Base-by-base conservation (phyloP, 1,284 basidiomycete species). In the Hemileia vastatrix region DNA sequence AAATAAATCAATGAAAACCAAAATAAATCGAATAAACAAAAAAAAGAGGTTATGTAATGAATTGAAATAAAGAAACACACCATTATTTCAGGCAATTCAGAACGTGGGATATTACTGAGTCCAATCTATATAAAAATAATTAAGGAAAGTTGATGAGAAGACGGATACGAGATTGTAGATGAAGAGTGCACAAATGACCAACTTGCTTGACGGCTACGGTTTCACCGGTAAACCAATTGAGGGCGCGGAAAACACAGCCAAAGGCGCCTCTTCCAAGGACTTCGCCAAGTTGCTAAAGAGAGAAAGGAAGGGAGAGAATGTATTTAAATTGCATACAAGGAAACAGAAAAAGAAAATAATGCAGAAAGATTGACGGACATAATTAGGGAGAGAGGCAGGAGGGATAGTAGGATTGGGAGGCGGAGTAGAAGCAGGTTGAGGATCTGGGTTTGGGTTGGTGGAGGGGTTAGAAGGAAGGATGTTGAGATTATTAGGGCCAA, bases 141-240 rank as follows among this genome's bases (percentile, higher is more conserved):
- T 19, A 51, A 36, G 21, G 23, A 45, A 48, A 45, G 54, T 51
- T 6, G 9, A 65, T 60, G 57, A 15, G 19, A 24, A 40, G 13
- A 23, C n/a, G 13, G 15, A 47, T 15, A 19, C 19, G 31, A 3
- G 8, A 15, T 3, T 33, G 19, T 4, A 31, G 18, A 40, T 5
- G 33, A 19, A 19, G n/a, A 13, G 31, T 13, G 15, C 23, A 27
- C 21, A 9, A 66, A 67, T 59, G 65, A 70, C 54, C 86, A 72
- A 93, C 93, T 77, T 90, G 91, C 82, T 94, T 97, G 73, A 93
- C 87, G 5, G 91, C 91, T 33, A 95, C 91, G 1, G 91, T 93
- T 79, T 95, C 92, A 52, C 93, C 93, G 23, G 90, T 95, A 40
- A 87, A 87, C 85, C 90, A 96, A 75, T 97, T 97, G 75, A 98